Conservation (phyloP, 108 stramenopile species). For the Nitzschia sp. region DNA sequence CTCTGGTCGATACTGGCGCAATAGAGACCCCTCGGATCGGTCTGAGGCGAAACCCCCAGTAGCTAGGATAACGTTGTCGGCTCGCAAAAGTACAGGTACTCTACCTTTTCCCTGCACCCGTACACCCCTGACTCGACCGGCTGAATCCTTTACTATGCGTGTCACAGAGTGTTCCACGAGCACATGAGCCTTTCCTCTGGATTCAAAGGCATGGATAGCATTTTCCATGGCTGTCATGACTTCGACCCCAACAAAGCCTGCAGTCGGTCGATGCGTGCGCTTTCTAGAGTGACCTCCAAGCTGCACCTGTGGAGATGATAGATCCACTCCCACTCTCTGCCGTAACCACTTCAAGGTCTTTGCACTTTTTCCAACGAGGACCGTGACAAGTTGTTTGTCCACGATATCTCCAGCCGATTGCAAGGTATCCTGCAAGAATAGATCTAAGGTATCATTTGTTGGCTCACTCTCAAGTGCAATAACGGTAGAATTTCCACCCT, state of each 20-base stretch:
- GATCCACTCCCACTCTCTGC: conserved; percentile 60
- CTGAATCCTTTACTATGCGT: conserved; percentile 47
- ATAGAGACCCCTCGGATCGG: conserved; percentile 44
- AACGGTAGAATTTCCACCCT: conserved; percentile 36
- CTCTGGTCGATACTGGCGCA: conserved; percentile 60
- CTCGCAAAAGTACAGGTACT: conserved; percentile 1
- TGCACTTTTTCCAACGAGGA: conserved; percentile 59
- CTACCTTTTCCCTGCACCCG: conserved; percentile 27
- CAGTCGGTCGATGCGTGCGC: conserved; percentile 70
- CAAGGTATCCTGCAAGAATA: conserved; percentile 64
- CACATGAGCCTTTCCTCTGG: conserved; percentile 26
- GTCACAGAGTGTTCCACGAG: conserved; percentile 48
- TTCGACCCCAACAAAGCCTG: conserved; percentile 79
- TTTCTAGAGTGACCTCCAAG: conserved; percentile 78
- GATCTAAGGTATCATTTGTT: conserved; percentile 43
- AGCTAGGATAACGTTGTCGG: conserved; percentile 67
- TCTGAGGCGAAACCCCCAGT: conserved; percentile 82
- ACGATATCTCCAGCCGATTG: conserved; percentile 55
- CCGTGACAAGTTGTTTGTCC: conserved; percentile 47
- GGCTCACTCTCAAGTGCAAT: conserved; percentile 46
- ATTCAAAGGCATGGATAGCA: conserved; percentile 52
- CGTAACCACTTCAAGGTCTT: conserved; percentile 75
- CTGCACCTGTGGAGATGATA: conserved; percentile 44
- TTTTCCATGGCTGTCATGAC: conserved; percentile 69
- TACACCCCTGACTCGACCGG: conserved; percentile 40